These are phyloP conservation scores for Fonsecaea pugnacius DNA, from an alignment of 2,329 filamentous ascomycete genomes.

Conservation along the genomic window DNA sequence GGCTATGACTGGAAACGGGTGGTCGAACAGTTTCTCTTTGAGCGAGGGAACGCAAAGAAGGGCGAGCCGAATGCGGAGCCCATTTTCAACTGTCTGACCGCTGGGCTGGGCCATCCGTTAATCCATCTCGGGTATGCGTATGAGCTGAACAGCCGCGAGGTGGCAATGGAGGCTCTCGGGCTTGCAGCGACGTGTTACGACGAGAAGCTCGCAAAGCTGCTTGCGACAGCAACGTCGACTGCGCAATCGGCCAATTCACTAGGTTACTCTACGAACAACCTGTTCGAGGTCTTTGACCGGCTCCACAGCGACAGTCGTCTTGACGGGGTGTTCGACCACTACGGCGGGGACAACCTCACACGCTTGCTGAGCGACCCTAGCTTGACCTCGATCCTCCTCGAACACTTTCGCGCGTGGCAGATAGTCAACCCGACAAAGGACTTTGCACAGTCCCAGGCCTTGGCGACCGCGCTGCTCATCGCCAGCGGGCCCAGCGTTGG, in stretches of 20 bases:
- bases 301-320: constrained; percentile 72
- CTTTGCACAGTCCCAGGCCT: constrained; percentile 71
- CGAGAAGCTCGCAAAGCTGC: constrained; percentile 62
- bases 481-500: constrained; percentile 39
- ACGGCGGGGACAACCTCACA: constrained; percentile 67
- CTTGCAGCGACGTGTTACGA: constrained; percentile 69
- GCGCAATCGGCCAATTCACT: constrained; percentile 53
- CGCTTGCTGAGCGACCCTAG: constrained; percentile 71
- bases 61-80: constrained; percentile 50
- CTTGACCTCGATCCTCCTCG: constrained; percentile 63
- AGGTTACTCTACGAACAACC: constrained; percentile 63
- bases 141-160: constrained; percentile 80
- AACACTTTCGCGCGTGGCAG: constrained; percentile 91
- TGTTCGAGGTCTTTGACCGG: constrained; percentile 71
- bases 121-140: constrained; percentile 95
- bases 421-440: constrained; percentile 71
- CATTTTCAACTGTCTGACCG: constrained; percentile 77
- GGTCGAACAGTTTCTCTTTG: constrained; percentile 74
- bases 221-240: constrained; percentile 18
- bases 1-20: constrained; percentile 84
- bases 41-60: constrained; percentile 51
- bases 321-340: constrained; percentile 64
- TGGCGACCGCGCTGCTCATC: constrained; percentile 54
- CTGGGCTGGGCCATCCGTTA: constrained; percentile 83
- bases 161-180: constrained; percentile 85